Percentiles rank a stretch among this genome's conserved stretches.
These are phyloP conservation scores for Zarea fungicola DNA, from an alignment of 2,329 filamentous ascomycete genomes.

Conservation along the genomic window DNA sequence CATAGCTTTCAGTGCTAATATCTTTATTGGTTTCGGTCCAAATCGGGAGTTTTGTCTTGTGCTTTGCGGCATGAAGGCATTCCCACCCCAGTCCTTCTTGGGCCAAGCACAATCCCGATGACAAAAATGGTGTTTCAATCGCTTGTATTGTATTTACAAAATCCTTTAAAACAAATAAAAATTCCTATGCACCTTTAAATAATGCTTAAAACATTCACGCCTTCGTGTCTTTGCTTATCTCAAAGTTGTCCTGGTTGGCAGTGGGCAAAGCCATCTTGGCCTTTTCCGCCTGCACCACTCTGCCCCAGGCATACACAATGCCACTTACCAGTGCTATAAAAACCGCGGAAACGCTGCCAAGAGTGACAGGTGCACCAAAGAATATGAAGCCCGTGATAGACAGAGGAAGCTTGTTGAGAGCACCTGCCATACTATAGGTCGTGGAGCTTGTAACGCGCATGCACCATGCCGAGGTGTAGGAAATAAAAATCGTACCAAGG, in stretches of 20 bases:
- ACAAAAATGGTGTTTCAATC: too few relatives aligned
- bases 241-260: constrained; percentile 36
- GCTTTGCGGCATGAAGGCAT: too few relatives aligned
- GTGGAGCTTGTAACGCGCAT: constrained; percentile 96
- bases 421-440: constrained; percentile 97
- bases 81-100: too few relatives aligned
- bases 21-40: too few relatives aligned
- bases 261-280: constrained; percentile 63
- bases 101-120: too few relatives aligned
- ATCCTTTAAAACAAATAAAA: too few relatives aligned
- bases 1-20: too few relatives aligned
- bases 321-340: constrained; percentile 86
- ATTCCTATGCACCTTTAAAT: too few relatives aligned
- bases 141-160: too few relatives aligned
- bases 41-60: too few relatives aligned
- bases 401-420: constrained; percentile 95
- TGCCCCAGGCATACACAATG: constrained; percentile 67
- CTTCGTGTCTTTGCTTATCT: constrained; percentile 7
- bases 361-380: constrained; percentile 89
- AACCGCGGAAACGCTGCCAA: constrained; percentile 89
- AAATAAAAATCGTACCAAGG: constrained; percentile 91
- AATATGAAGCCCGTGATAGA: constrained; percentile 89
- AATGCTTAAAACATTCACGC: neutral
- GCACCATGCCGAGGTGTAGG: constrained; percentile 99
- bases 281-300: constrained; percentile 65